Conservation (phyloP, 176 grass and related monocot species). For the Oryza rufipogon region DNA sequence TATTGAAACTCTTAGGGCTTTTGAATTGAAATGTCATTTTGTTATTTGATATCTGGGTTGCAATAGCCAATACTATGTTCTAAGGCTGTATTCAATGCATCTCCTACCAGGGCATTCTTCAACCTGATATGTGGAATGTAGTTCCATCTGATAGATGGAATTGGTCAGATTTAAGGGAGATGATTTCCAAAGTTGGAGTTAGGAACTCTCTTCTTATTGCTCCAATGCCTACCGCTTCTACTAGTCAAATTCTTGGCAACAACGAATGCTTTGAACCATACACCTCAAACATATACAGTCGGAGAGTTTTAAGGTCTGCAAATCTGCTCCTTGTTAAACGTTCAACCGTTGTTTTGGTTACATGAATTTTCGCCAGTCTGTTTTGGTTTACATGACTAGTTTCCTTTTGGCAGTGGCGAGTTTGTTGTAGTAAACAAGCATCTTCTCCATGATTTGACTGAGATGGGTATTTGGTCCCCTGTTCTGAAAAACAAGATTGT, state of each 20-base stretch:
- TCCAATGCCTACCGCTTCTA: constrained; percentile 97
- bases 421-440: constrained; percentile 92
- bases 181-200: constrained; percentile 63
- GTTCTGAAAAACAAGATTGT: constrained; percentile 77
- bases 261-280: constrained; percentile 93
- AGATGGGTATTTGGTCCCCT: constrained; percentile 76
- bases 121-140: constrained; percentile 85
- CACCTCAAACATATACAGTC: constrained; percentile 80
- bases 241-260: constrained; percentile 97
- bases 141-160: constrained; percentile 74
- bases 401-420: constrained; percentile 54
- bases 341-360: background rate
- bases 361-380: background rate
- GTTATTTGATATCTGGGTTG: background rate
- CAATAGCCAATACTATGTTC: background rate
- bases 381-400: constrained; percentile 3
- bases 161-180: constrained; percentile 61
- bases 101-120: constrained; percentile 64
- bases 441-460: constrained; percentile 77
- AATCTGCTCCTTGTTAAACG: background rate
- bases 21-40: background rate
- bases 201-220: constrained; percentile 95
- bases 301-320: constrained; percentile 78
- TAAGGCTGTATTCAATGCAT: background rate
- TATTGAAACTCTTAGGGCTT: background rate